These are phyloP conservation scores for Trichocladium uniseriatum DNA, from an alignment of 495 filamentous ascomycete genomes.

Conservation along the genomic window DNA sequence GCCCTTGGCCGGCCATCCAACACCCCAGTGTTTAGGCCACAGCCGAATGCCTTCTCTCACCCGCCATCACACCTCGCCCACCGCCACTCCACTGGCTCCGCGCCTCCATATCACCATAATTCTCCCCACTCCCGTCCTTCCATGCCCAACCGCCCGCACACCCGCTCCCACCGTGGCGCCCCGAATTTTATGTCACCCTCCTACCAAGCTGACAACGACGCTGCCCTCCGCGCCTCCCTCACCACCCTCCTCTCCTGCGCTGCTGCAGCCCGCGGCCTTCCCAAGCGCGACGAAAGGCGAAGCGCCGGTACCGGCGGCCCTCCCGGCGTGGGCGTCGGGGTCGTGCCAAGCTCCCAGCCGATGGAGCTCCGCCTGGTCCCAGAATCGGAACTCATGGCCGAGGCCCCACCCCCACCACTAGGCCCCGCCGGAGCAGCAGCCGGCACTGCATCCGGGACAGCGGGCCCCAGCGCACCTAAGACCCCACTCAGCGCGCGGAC, in stretches of 20 bases:
- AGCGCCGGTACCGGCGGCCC: constrained; percentile 12
- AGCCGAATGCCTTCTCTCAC: constrained; percentile 85
- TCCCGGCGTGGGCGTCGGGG: constrained; percentile 19
- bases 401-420: constrained; percentile 18
- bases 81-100: constrained; percentile 39
- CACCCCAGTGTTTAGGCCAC: constrained; percentile 61
- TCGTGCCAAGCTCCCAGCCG: constrained; percentile 41
- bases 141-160: constrained; percentile 31
- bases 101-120: constrained; percentile 33
- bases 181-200: constrained; percentile 63
- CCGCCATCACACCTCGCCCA: constrained; percentile 53
- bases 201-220: constrained; percentile 81
- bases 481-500: constrained; percentile 8
- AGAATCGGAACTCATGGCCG: constrained; percentile 58
- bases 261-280: constrained; percentile 72
- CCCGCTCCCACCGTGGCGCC: constrained; percentile 38
- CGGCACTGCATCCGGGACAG: too few species aligned
- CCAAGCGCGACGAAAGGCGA: constrained; percentile 46
- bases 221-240: constrained; percentile 80
- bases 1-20: constrained; percentile 55
- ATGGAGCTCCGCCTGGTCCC: constrained; percentile 58
- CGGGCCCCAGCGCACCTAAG: constrained; percentile 19
- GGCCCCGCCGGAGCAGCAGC: constrained; percentile 21
- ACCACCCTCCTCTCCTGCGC: constrained; percentile 92
- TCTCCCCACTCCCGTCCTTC: constrained; percentile 31